These are phyloP conservation scores for Volvariella surrecta DNA, from an alignment of 1,284 basidiomycete genomes.

Conservation along the genomic window DNA sequence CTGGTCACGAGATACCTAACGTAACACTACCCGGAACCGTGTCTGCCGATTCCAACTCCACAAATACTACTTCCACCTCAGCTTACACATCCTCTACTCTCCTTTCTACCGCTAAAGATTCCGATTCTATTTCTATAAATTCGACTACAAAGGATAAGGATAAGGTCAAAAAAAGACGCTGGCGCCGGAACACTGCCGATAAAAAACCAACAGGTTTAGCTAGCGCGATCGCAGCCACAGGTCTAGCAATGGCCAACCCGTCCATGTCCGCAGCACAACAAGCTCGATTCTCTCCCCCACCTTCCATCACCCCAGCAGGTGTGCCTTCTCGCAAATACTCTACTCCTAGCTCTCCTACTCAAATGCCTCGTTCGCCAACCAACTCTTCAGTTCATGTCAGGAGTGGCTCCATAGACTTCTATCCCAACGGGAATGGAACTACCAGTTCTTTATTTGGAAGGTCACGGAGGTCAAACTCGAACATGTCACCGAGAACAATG, in stretches of 20 bases:
- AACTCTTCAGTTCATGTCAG: no score
- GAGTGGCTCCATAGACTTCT: slow-evolving; percentile 16
- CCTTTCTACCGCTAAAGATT: slow-evolving; percentile 16
- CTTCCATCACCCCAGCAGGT: background rate
- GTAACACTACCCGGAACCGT: slow-evolving; percentile 8
- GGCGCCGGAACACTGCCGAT: slow-evolving; percentile 25
- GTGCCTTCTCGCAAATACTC: slow-evolving; percentile 12
- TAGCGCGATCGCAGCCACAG: slow-evolving; percentile 56
- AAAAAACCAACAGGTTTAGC: slow-evolving; percentile 50
- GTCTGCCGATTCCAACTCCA: background rate
- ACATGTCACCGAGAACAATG: slow-evolving; percentile 14
- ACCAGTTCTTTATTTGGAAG: slow-evolving; percentile 17
- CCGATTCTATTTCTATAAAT: slow-evolving; percentile 23
- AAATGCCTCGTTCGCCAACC: slow-evolving; percentile 18
- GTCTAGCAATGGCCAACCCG: slow-evolving; percentile 57
- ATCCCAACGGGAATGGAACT: background rate
- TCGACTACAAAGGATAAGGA: slow-evolving; percentile 19
- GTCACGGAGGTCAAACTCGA: slow-evolving; percentile 18
- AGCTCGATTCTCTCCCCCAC: slow-evolving; percentile 10
- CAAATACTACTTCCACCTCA: slow-evolving; percentile 6
- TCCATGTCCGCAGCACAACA: slow-evolving; percentile 30
- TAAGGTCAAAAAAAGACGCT: slow-evolving; percentile 30
- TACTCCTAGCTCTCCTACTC: slow-evolving; percentile 17
- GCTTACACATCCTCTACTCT: slow-evolving; percentile 5
- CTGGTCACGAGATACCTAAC: slow-evolving; percentile 19